These are phyloP conservation scores for Nemania serpens DNA, from an alignment of 2,329 filamentous ascomycete species.

Conservation along the genomic window DNA sequence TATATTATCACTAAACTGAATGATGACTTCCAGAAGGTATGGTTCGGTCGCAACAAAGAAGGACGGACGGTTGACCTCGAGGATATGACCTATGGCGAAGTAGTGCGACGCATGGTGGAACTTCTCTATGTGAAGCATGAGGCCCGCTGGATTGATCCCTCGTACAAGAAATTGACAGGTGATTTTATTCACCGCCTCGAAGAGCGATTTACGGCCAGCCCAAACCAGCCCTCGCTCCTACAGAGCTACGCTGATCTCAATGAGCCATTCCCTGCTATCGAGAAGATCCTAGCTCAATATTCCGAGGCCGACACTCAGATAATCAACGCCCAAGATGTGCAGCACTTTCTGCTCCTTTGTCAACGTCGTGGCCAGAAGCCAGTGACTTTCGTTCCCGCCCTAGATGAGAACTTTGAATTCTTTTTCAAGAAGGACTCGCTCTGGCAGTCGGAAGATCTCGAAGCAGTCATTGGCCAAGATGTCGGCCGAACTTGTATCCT, in stretches of 20 bases:
- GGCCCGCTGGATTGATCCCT: slow-evolving; percentile 87
- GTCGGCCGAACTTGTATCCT: slow-evolving; percentile 95
- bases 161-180: slow-evolving; percentile 80
- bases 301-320: slow-evolving; percentile 87
- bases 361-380: slow-evolving; percentile 93
- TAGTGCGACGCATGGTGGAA: slow-evolving; percentile 84
- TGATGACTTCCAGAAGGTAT: slow-evolving; percentile 95
- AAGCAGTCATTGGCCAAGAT: slow-evolving; percentile 93
- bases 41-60: slow-evolving; percentile 85
- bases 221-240: slow-evolving; percentile 77
- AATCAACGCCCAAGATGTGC: slow-evolving; percentile 97
- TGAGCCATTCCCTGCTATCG: slow-evolving; percentile 76
- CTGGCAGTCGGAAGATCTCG: slow-evolving; percentile 98
- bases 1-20: slow-evolving; percentile 97
- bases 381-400: slow-evolving; percentile 90
- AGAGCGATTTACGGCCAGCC: slow-evolving; percentile 82
- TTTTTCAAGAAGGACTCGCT: slow-evolving; percentile 99
- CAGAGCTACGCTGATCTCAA: slow-evolving; percentile 90
- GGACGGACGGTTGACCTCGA: slow-evolving; percentile 85
- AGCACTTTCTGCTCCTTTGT: slow-evolving; percentile 94
- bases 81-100: slow-evolving; percentile 93
- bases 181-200: slow-evolving; percentile 97
- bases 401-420: slow-evolving; percentile 97
- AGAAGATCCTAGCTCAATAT: slow-evolving; percentile 80
- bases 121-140: slow-evolving; percentile 92